These are phyloP conservation scores for Spergularia marina DNA, from an alignment of 148 eudicot species.

Conservation along the genomic window DNA sequence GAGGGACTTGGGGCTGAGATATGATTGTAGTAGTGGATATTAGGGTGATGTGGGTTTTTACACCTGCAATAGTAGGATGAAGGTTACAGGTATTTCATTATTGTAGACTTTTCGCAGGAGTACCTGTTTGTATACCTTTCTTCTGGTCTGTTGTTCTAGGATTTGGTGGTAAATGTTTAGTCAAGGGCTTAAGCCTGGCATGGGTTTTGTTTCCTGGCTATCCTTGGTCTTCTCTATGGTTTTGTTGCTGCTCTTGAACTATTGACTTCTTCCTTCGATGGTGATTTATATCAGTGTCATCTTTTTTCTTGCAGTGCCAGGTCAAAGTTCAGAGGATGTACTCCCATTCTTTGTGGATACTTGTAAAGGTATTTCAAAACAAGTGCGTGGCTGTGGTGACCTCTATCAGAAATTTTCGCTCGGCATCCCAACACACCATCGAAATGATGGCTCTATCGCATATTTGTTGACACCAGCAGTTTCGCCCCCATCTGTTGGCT, in stretches of 20 bases:
- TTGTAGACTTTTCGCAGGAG: background rate
- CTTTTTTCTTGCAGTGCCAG: conserved; percentile 35
- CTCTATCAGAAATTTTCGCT: conserved; percentile 26
- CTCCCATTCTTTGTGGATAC: conserved; percentile 46
- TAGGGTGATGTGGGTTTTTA: background rate
- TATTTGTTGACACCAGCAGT: conserved; percentile 71
- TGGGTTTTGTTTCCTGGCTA: conserved; percentile 3
- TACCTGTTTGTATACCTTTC: background rate
- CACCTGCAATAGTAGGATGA: background rate
- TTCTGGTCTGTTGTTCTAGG: background rate
- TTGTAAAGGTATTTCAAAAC: conserved; percentile 25
- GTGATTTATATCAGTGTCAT: background rate
- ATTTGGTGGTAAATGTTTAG: background rate
- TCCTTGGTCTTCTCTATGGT: background rate
- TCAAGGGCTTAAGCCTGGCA: background rate
- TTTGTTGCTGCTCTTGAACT: background rate
- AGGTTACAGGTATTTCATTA: background rate
- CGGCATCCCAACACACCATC: conserved; percentile 56
- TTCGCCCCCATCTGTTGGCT: conserved; percentile 64
- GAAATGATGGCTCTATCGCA: conserved; percentile 62
- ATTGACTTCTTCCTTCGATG: background rate
- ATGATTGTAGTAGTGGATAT: background rate
- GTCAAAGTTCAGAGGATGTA: conserved; percentile 31
- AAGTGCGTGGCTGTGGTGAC: conserved; percentile 26
- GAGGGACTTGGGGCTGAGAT: background rate